Base-by-base conservation (phyloP, 2,329 filamentous ascomycete genomes). In the Rhytidhysteron rufulum region DNA sequence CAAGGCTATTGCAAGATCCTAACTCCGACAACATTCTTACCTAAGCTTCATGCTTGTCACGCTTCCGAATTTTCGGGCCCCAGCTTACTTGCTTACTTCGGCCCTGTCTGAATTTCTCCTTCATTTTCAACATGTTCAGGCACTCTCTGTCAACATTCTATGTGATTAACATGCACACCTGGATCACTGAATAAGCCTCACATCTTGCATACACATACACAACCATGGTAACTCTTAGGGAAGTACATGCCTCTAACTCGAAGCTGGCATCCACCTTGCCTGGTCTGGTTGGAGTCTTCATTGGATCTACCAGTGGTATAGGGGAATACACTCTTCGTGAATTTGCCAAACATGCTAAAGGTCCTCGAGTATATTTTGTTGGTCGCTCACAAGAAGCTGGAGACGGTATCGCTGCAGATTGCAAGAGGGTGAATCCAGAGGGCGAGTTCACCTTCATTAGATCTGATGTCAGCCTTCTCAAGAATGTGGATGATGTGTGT, bases 271-370 rank as follows among this genome's bases (percentile, higher is more conserved):
- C 51, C 15, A 40, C 50, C 3, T 60, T 73, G 3, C 66, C 65
- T 4, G 37, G 58, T 2, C 59, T 75, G 5, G 68, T 75, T 7
- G 73, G 69, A 11, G 68, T 77, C 41, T 77, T 78, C 44, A 67
- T 71, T 6, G 74, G 75, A 17, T 74, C 61, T 16, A 78, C 74
- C 4, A 72, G 63, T 20, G 74, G 75, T 27, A 71, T 78, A 34
- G 74, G 75, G 31, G 70, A 73, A 48, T 62, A 59, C 31, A 70
- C 73, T 0, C 51, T 77, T 4, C 69, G 68, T 41, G 54, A 65
- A 4, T 71, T 77, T 34, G 69, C 69, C 3, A 59, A 63, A 22
- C 48, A 70, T 38, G 58, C 70, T 19, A 41, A 47, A 3, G 56
- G 62, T 4, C 72, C 73, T 0, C 63, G 58, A 3, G 64, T 72